phyloP scores from a whole-genome alignment of 495 filamentous ascomycete species.

The Neurospora sp. region DNA sequence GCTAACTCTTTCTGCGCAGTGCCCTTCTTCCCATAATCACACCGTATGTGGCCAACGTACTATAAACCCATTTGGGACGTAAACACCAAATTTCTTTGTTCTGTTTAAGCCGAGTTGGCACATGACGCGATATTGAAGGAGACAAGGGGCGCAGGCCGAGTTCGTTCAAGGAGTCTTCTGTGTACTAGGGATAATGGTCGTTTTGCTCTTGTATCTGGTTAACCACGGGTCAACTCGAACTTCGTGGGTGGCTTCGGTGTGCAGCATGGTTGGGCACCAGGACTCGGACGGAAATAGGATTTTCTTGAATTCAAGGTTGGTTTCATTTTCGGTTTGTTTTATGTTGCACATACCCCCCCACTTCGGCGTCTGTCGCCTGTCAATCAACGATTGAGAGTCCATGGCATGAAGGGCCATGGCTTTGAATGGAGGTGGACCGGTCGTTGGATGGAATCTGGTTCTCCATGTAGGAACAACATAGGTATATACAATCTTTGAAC shows the following conservation, averaged over 20 bases:
- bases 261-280: background rate
- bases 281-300: background rate
- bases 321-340: conserved; percentile 10
- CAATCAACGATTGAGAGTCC: background rate
- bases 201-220: background rate
- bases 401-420: background rate
- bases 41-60: conserved; percentile 43
- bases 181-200: background rate
- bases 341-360: conserved; percentile 16
- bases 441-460: conserved; percentile 6
- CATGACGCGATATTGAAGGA: background rate
- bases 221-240: background rate
- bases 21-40: conserved; percentile 37
- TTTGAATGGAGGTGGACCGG: conserved; percentile 4
- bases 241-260: background rate
- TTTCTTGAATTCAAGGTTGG: background rate
- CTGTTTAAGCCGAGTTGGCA: background rate
- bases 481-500: conserved; percentile 4
- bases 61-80: conserved; percentile 14
- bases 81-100: background rate
- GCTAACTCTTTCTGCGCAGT: conserved; percentile 15
- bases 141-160: background rate
- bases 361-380: conserved; percentile 5
- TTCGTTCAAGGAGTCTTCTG: background rate
- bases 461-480: conserved; percentile 4